Evolutionary conservation across 176 grass and related monocot species (phyloP).

Genomic region (Musa troglodytarum): DNA sequence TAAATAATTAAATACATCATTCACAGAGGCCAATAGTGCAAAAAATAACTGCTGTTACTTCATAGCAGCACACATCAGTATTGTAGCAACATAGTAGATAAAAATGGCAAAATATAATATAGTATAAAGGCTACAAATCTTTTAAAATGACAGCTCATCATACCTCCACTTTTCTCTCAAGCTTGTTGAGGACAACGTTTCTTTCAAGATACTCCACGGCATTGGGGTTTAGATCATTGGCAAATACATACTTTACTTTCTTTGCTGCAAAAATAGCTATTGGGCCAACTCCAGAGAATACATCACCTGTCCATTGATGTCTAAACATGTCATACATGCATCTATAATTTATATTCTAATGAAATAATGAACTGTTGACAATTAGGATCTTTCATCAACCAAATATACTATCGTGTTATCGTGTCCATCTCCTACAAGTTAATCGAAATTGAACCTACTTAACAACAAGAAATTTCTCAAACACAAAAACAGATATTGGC

Average conservation of each 20-base stretch:
- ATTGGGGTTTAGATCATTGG: constrained; percentile 87
- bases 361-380: not conserved
- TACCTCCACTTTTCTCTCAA: constrained; percentile 92
- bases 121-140: not conserved
- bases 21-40: no score
- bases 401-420: not conserved
- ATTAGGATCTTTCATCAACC: not conserved
- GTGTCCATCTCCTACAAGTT: no score
- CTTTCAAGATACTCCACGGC: constrained; percentile 76
- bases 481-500: no score
- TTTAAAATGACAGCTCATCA: not conserved
- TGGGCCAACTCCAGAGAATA: constrained; percentile 84
- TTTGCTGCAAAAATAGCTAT: constrained; percentile 73
- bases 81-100: no score
- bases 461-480: no score
- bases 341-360: not conserved
- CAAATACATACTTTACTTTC: constrained; percentile 83
- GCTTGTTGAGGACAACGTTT: constrained; percentile 84
- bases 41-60: no score
- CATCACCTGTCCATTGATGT: constrained; percentile 50
- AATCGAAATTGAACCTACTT: no score
- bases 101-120: no score
- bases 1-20: no score
- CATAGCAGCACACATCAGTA: no score
- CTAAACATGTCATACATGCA: not conserved